A percentile compares a stretch with the other conserved stretches of the same genome.
These are phyloP conservation scores for Tulasnella sp. DNA, from an alignment of 768 basidiomycete genomes.

Conservation along the genomic window DNA sequence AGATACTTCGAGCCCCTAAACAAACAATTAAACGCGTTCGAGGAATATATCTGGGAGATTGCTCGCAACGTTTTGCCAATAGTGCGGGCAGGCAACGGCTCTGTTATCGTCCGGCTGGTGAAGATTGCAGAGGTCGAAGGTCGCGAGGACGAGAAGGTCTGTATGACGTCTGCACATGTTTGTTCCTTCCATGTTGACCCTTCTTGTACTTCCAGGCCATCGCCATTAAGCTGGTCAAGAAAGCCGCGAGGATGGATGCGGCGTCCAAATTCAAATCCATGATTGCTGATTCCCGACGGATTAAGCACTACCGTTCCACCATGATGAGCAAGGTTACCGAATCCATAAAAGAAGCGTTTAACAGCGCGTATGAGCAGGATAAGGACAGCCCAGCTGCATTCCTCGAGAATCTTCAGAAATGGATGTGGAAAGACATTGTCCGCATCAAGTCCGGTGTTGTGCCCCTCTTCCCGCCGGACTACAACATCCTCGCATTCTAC, in stretches of 20 bases:
- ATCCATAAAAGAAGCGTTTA: conserved; percentile 61
- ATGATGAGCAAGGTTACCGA: conserved; percentile 67
- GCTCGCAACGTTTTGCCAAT: conserved; percentile 67
- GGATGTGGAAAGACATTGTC: conserved; percentile 92
- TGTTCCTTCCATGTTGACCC: not conserved
- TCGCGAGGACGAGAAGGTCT: conserved; percentile 85
- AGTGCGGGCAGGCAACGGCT: conserved; percentile 61
- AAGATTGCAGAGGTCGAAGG: conserved; percentile 94
- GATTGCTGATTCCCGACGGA: conserved; percentile 80
- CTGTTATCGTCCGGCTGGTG: conserved; percentile 81
- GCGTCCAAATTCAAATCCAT: conserved; percentile 88
- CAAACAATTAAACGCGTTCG: conserved; percentile 67
- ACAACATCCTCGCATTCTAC: conserved; percentile 74
- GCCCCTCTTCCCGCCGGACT: conserved; percentile 83
- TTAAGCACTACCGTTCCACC: conserved; percentile 93
- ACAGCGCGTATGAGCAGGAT: conserved; percentile 48
- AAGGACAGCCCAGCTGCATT: conserved; percentile 57
- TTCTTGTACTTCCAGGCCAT: conserved; percentile 49
- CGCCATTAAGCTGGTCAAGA: conserved; percentile 87
- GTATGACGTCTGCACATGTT: conserved; percentile 7
- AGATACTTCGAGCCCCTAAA: conserved; percentile 81
- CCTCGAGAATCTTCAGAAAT: conserved; percentile 56
- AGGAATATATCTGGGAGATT: conserved; percentile 68
- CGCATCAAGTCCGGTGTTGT: conserved; percentile 84
- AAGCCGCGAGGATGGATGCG: conserved; percentile 82